phyloP scores from a whole-genome alignment of 768 basidiomycete genomes.

The Cystofilobasidium macerans region DNA sequence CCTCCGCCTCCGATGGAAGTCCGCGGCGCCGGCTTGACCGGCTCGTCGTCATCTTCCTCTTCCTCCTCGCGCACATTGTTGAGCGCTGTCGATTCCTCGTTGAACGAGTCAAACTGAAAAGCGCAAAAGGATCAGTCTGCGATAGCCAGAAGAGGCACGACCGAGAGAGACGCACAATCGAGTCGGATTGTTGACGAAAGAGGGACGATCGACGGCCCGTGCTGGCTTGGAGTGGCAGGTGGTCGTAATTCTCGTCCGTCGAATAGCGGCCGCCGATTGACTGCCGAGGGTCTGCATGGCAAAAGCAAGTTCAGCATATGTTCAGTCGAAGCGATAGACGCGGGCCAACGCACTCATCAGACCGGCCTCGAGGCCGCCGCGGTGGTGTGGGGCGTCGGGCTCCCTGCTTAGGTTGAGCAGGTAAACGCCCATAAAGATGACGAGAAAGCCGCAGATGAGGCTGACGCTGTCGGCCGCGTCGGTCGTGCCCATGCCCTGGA shows the following conservation, averaged over 20 bases:
- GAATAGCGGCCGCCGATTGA: conserved; percentile 72
- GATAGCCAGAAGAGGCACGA: not conserved
- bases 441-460: conserved; percentile 75
- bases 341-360: conserved; percentile 36
- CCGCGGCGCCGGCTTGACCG: not conserved
- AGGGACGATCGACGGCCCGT: conserved; percentile 59
- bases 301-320: too few species aligned
- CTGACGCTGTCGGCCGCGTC: conserved; percentile 71
- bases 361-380: conserved; percentile 34
- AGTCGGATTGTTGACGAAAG: conserved; percentile 51
- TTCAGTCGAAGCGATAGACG: not conserved
- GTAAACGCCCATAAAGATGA: conserved; percentile 96
- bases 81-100: conserved; percentile 52
- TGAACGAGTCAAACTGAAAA: conserved; percentile 64
- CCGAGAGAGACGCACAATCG: conserved; percentile 13
- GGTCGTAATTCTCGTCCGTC: conserved; percentile 45
- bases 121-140: too few species aligned
- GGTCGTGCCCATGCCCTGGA: conserved; percentile 91
- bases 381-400: conserved; percentile 36
- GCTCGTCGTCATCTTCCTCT: conserved; percentile 44
- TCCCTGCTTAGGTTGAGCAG: conserved; percentile 46
- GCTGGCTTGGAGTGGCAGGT: conserved; percentile 36
- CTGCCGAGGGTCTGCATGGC: conserved; percentile 50
- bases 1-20: not conserved
- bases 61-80: conserved; percentile 57